These are phyloP conservation scores for Candida schatavii DNA, from an alignment of 805 yeast genomes.

Conservation along the genomic window DNA sequence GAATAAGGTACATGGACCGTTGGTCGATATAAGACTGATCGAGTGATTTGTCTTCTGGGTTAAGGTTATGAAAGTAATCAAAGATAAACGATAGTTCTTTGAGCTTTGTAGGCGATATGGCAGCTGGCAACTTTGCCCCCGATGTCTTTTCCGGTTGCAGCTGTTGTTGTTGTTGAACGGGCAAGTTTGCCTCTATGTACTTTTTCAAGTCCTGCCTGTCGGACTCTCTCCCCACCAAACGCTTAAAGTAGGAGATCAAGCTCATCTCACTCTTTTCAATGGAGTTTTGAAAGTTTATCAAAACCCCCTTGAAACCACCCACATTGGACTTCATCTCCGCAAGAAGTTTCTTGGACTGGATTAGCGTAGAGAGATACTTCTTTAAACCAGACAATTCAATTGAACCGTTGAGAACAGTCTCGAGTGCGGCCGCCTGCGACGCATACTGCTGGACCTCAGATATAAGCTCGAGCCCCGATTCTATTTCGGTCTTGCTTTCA, in stretches of 20 bases:
- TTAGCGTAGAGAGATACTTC: conserved; percentile 30
- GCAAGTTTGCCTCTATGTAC: conserved; percentile 34
- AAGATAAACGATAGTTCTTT: conserved; percentile 41
- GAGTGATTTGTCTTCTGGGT: conserved; percentile 9
- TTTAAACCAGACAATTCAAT: conserved; percentile 40
- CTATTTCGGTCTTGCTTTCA: conserved; percentile 54
- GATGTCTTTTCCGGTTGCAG: neutral
- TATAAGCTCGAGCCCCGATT: conserved; percentile 49
- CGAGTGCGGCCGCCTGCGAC: conserved; percentile 38
- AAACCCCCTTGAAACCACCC: conserved; percentile 63
- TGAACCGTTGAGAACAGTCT: conserved; percentile 29
- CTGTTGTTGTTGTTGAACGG: conserved; percentile 24
- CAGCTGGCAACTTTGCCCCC: neutral
- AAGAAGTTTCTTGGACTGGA: conserved; percentile 44
- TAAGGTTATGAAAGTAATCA: conserved; percentile 37
- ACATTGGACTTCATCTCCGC: conserved; percentile 41
- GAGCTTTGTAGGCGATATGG: conserved; percentile 14
- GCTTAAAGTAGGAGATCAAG: conserved; percentile 48
- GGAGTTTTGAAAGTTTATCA: conserved; percentile 54
- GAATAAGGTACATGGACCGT: conserved; percentile 31
- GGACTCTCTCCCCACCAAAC: conserved; percentile 27
- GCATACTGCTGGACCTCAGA: conserved; percentile 54
- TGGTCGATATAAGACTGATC: conserved; percentile 17
- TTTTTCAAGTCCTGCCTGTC: conserved; percentile 45
- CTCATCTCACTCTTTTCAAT: conserved; percentile 57